These are phyloP conservation scores for Rhizopus microsporus DNA, from an alignment of 371 early-diverging fungal genomes.

Conservation along the genomic window DNA sequence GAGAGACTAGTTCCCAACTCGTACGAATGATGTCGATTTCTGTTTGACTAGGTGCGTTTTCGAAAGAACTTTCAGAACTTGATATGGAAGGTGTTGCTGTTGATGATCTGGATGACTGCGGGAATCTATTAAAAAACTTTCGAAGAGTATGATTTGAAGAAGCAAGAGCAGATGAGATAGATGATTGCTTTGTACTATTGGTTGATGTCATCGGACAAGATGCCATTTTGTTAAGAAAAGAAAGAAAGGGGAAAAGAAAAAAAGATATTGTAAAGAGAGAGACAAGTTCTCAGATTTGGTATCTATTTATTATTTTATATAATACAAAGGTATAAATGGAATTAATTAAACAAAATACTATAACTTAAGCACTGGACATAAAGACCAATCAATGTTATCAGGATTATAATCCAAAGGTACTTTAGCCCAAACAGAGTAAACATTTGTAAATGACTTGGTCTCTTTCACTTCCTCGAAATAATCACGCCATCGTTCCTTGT, in stretches of 20 bases:
- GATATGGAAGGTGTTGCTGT: neutral
- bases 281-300: no score
- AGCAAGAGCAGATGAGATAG: neutral
- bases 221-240: constrained; percentile 1
- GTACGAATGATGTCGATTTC: constrained; percentile 39
- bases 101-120: constrained; percentile 2
- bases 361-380: constrained; percentile 12
- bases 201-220: neutral
- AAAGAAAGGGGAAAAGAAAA: neutral
- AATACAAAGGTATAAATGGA: neutral
- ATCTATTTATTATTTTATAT: no score
- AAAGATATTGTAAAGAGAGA: neutral
- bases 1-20: constrained; percentile 43
- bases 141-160: constrained; percentile 5
- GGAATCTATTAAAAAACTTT: constrained; percentile 11
- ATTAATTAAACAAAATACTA: constrained; percentile 4
- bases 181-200: neutral
- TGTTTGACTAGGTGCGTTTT: constrained; percentile 26
- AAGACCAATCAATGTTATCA: constrained; percentile 17
- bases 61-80: constrained; percentile 2
- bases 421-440: constrained; percentile 35
- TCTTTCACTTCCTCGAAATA: constrained; percentile 18
- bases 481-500: constrained; percentile 15
- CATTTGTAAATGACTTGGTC: constrained; percentile 28
- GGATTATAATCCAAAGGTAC: constrained; percentile 10